A percentile compares a stretch with the other conserved stretches of the same genome.
These are phyloP conservation scores for Seiridium cupressi DNA, from an alignment of 2,329 filamentous ascomycete genomes.

Conservation along the genomic window DNA sequence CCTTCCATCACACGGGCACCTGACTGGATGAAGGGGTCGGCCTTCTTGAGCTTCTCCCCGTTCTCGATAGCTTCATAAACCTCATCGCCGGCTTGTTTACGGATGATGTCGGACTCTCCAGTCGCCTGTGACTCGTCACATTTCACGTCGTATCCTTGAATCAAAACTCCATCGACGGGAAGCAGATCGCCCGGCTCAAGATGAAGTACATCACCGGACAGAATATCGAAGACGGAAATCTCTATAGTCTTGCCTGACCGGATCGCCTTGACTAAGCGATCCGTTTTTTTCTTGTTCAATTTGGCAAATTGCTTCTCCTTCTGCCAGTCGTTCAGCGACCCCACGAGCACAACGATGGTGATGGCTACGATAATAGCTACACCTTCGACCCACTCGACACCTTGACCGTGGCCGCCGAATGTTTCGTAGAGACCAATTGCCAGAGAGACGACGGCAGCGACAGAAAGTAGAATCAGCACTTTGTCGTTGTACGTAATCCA, in stretches of 20 bases:
- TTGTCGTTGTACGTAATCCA: constrained; percentile 88
- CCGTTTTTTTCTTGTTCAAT: constrained; percentile 76
- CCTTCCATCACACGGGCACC: constrained; percentile 77
- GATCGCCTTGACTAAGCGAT: constrained; percentile 69
- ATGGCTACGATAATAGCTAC: constrained; percentile 82
- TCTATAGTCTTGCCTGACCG: constrained; percentile 70
- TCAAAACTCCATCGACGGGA: constrained; percentile 71
- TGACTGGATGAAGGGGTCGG: constrained; percentile 84
- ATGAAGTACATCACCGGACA: constrained; percentile 69
- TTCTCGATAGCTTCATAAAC: constrained; percentile 69
- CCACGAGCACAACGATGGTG: constrained; percentile 72
- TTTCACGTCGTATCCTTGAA: constrained; percentile 71
- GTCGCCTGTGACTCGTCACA: constrained; percentile 78
- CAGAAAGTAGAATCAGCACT: constrained; percentile 69
- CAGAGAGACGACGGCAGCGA: constrained; percentile 70
- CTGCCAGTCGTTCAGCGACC: constrained; percentile 76
- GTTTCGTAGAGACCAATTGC: constrained; percentile 75
- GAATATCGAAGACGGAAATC: constrained; percentile 66
- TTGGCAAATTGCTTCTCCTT: constrained; percentile 79
- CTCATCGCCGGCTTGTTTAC: constrained; percentile 65
- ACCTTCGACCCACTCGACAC: constrained; percentile 77
- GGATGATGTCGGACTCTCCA: constrained; percentile 75
- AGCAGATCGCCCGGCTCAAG: constrained; percentile 75
- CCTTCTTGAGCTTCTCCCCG: constrained; percentile 64
- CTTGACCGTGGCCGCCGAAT: constrained; percentile 57